Percentiles rank a stretch among this genome's conserved stretches.
phyloP scores from a whole-genome alignment of 2,329 filamentous ascomycete species.

The Chaetomiaceae sp. region DNA sequence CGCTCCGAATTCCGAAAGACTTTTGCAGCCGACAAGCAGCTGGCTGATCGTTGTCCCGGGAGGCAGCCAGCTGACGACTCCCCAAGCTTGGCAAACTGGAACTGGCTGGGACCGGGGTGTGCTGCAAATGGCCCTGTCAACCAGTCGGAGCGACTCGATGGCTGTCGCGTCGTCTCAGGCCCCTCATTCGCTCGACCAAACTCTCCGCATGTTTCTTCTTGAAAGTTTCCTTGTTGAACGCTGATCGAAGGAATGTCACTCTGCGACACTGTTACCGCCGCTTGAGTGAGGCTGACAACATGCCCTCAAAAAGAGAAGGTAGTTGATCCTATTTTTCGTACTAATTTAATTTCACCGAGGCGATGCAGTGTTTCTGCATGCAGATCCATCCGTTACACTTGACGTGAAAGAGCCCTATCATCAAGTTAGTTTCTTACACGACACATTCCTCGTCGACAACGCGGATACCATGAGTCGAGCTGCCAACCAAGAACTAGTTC shows the following conservation, averaged over 20 bases:
- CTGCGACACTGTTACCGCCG: background rate
- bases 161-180: slow-evolving; percentile 9
- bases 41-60: background rate
- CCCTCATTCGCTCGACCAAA: slow-evolving; percentile 10
- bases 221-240: slow-evolving; percentile 7
- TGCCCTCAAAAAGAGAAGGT: too few relatives aligned
- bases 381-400: too few relatives aligned
- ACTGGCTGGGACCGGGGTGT: background rate
- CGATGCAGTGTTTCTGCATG: too few relatives aligned
- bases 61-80: background rate
- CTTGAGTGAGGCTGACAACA: background rate
- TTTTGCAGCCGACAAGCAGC: background rate
- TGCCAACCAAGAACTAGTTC: too few relatives aligned
- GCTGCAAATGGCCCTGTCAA: background rate
- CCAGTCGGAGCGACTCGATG: background rate
- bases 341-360: too few relatives aligned
- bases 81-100: background rate
- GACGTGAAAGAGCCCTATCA: too few relatives aligned
- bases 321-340: too few relatives aligned
- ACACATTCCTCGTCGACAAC: background rate
- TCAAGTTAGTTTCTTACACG: too few relatives aligned
- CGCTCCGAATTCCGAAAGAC: too few relatives aligned
- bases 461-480: too few relatives aligned
- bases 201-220: slow-evolving; percentile 8
- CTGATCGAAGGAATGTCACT: background rate